phyloP scores from a whole-genome alignment of 2,329 filamentous ascomycete species.

The Chaetothyriales sp. region DNA sequence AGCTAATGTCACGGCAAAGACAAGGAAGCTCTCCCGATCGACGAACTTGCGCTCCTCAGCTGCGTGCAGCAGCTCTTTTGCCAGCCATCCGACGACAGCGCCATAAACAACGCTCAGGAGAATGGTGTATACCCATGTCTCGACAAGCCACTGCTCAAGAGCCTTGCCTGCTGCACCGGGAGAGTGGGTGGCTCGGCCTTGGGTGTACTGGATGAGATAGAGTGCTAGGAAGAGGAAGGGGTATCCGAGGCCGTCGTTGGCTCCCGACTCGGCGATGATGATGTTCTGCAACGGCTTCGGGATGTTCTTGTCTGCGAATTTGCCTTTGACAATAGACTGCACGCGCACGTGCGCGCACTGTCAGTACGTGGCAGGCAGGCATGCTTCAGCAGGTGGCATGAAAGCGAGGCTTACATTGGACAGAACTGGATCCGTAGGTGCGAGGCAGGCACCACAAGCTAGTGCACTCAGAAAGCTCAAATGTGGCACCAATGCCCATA shows the following conservation, averaged over 20 bases:
- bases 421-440: slow-evolving; percentile 77
- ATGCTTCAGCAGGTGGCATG: background rate
- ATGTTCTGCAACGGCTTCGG: slow-evolving; percentile 68
- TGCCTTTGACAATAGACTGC: slow-evolving; percentile 75
- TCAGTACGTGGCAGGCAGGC: background rate
- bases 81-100: slow-evolving; percentile 62
- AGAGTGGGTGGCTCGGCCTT: slow-evolving; percentile 38
- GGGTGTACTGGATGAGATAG: slow-evolving; percentile 64
- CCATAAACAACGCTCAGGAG: slow-evolving; percentile 67
- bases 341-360: no score
- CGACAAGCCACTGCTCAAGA: slow-evolving; percentile 68
- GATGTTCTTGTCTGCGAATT: slow-evolving; percentile 83
- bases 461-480: slow-evolving; percentile 65
- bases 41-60: slow-evolving; percentile 70
- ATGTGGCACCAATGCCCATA: slow-evolving; percentile 63
- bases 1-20: slow-evolving; percentile 72
- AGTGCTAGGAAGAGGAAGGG: slow-evolving; percentile 76
- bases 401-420: slow-evolving; percentile 40
- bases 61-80: slow-evolving; percentile 70
- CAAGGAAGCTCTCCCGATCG: slow-evolving; percentile 74
- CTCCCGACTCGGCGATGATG: slow-evolving; percentile 69
- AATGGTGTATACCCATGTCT: slow-evolving; percentile 76
- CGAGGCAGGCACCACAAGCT: slow-evolving; percentile 72
- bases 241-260: slow-evolving; percentile 81
- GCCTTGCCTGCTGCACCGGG: slow-evolving; percentile 51